These are phyloP conservation scores for Gentiana dahurica DNA, from an alignment of 257 asterid genomes.

Conservation along the genomic window DNA sequence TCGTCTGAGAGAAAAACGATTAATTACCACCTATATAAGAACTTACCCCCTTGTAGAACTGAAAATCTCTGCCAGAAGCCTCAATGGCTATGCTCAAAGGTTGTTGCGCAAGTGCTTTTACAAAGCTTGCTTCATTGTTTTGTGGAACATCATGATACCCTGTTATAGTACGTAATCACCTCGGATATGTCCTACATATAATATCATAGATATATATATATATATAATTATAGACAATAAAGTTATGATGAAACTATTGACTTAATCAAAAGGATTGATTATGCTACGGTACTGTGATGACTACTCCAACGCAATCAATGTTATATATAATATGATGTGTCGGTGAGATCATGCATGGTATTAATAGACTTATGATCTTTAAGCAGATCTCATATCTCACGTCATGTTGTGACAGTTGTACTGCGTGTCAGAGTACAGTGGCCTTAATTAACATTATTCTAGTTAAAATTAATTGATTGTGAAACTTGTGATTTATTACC, in stretches of 20 bases:
- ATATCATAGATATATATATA: not conserved
- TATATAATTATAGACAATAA: too few species aligned
- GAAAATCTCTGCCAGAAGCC: constrained; percentile 65
- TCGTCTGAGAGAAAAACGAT: not conserved
- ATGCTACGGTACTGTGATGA: not conserved
- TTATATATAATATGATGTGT: too few species aligned
- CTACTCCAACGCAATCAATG: too few species aligned
- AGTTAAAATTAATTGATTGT: too few species aligned
- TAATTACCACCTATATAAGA: not conserved
- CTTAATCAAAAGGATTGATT: not conserved
- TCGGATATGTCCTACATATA: constrained; percentile 7
- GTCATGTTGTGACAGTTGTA: too few species aligned
- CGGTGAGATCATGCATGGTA: too few species aligned
- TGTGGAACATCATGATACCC: constrained; percentile 48
- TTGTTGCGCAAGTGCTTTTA: constrained; percentile 68
- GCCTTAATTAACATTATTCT: not conserved
- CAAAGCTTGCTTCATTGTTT: constrained; percentile 43
- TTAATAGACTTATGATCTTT: too few species aligned
- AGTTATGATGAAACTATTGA: not conserved
- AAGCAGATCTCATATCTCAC: too few species aligned
- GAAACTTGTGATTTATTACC: constrained; percentile 16
- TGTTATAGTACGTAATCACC: constrained; percentile 5
- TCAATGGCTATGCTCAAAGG: constrained; percentile 77
- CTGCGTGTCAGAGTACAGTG: too few species aligned
- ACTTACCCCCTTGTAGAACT: constrained; percentile 59